Percentiles rank a stretch among this genome's conserved stretches.
These are phyloP conservation scores for Heliocybe sulcata DNA, from an alignment of 1,284 basidiomycete species.

Conservation along the genomic window DNA sequence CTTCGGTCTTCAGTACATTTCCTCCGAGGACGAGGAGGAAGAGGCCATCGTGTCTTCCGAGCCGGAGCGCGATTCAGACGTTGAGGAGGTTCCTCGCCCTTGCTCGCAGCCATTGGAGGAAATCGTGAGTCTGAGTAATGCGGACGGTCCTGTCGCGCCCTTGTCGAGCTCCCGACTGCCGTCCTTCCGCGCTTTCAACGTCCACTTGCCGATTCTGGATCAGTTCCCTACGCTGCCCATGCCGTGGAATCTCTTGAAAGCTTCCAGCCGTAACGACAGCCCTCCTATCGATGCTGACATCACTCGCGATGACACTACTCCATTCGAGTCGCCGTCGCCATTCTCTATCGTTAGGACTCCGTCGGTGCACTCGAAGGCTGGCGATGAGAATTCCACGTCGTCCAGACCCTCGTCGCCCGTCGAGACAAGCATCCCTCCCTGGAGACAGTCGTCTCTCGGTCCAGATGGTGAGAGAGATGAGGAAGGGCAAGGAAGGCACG, in stretches of 20 bases:
- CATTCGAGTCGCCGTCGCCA: no score
- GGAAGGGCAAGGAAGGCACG: no score
- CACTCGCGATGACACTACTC: no score
- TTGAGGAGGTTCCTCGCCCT: conserved; percentile 38
- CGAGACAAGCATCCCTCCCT: no score
- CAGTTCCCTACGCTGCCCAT: background rate
- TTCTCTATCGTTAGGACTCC: no score
- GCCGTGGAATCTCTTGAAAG: background rate
- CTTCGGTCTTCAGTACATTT: conserved; percentile 44
- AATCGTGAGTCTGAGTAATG: background rate
- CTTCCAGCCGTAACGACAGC: no score
- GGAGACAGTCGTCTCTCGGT: no score
- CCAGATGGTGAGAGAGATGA: no score
- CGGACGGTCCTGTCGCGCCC: background rate
- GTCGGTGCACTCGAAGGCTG: no score
- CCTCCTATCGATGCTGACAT: no score
- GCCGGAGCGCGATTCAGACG: conserved; percentile 44
- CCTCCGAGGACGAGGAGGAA: conserved; percentile 26
- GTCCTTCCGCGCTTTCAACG: background rate
- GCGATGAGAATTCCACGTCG: no score
- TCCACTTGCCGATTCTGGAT: background rate
- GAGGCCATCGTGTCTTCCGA: conserved; percentile 16
- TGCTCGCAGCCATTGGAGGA: background rate
- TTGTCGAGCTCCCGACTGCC: background rate
- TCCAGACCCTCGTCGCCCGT: no score